phyloP scores from a whole-genome alignment of 139 green algal genomes.

The Coelastrella sp. region DNA sequence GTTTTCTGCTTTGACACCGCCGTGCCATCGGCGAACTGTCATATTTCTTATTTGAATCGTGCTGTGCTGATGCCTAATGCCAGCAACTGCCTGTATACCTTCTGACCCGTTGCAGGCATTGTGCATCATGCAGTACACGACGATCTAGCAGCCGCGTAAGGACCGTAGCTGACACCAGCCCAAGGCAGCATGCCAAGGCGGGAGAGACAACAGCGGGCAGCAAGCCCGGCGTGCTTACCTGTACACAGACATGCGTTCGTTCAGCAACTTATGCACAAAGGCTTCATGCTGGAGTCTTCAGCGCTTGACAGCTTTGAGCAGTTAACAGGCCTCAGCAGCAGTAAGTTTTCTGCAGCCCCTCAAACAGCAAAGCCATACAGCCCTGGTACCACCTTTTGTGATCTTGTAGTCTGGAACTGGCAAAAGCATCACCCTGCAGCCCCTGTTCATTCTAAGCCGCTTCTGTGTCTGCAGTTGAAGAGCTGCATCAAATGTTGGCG shows the following conservation, averaged over 20 bases:
- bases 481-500: background rate
- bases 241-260: conserved; percentile 44
- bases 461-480: background rate
- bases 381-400: too few relatives aligned
- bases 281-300: conserved; percentile 21
- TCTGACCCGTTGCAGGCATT: too few relatives aligned
- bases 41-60: too few relatives aligned
- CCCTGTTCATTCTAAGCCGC: background rate
- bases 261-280: conserved; percentile 36
- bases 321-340: conserved; percentile 31
- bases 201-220: conserved; percentile 2
- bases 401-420: too few relatives aligned
- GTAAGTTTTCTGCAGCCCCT: background rate
- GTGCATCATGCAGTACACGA: too few relatives aligned
- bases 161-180: background rate
- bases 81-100: too few relatives aligned
- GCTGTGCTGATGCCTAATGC: too few relatives aligned
- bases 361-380: too few relatives aligned
- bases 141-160: background rate
- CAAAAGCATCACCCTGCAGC: too few relatives aligned
- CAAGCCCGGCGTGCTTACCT: background rate
- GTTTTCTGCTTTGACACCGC: too few relatives aligned
- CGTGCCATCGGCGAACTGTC: too few relatives aligned
- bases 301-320: conserved; percentile 33
- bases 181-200: conserved; percentile 23